Evolutionary conservation across 208 protist species (phyloP).

Genomic region (Phytomonas francai): DNA sequence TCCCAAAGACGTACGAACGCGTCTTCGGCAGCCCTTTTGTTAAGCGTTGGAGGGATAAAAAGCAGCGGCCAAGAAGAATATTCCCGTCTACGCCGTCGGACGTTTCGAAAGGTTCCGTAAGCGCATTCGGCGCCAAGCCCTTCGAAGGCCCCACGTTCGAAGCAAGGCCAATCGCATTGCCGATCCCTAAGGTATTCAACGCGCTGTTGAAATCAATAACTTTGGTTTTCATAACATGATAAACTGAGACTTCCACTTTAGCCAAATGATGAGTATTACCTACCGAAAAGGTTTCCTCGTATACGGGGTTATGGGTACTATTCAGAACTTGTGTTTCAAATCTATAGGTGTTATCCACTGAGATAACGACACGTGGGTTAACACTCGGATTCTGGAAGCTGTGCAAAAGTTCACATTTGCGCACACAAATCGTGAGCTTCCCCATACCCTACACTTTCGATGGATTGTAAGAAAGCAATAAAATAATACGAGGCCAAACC

Average conservation of each 20-base stretch:
- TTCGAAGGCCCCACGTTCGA: background rate
- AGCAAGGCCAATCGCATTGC: background rate
- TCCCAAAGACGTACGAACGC: slow-evolving; percentile 31
- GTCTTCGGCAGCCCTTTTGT: slow-evolving; percentile 35
- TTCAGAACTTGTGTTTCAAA: slow-evolving; percentile 48
- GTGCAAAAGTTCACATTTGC: background rate
- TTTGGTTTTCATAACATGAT: slow-evolving; percentile 32
- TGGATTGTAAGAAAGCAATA: slow-evolving; percentile 10
- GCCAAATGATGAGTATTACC: slow-evolving; percentile 76
- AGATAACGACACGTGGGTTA: slow-evolving; percentile 41
- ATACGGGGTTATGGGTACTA: slow-evolving; percentile 32
- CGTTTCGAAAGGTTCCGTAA: background rate
- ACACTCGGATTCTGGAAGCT: slow-evolving; percentile 10
- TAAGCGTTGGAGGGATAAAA: slow-evolving; percentile 53
- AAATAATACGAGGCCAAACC: slow-evolving; percentile 13
- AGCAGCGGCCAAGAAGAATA: slow-evolving; percentile 54
- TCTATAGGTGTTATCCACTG: slow-evolving; percentile 60
- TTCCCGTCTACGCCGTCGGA: slow-evolving; percentile 9
- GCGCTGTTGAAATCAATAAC: slow-evolving; percentile 6
- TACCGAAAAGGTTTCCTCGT: slow-evolving; percentile 63
- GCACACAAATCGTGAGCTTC: slow-evolving; percentile 1
- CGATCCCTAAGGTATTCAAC: too few species aligned
- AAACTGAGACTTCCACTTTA: slow-evolving; percentile 54
- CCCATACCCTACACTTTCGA: too few species aligned
- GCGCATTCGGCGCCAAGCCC: background rate